phyloP scores from a whole-genome alignment of 2,329 filamentous ascomycete species.

The Aotearoamyces nothofagi region DNA sequence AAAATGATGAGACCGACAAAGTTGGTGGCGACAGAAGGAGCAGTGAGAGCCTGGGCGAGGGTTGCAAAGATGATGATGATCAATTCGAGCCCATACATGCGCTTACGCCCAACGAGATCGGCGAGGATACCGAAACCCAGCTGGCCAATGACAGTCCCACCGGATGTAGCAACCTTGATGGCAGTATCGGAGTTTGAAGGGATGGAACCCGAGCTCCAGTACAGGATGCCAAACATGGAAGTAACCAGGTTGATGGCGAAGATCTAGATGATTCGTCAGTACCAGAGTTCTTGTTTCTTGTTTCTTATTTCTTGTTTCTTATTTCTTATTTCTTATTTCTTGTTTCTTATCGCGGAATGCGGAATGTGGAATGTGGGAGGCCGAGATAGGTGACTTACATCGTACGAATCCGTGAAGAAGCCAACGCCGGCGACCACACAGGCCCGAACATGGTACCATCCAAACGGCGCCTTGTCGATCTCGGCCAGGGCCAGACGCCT shows the following conservation, averaged over 20 bases:
- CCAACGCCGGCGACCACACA: constrained; percentile 2
- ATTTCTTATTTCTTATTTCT: too few species aligned
- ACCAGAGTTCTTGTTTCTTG: neutral
- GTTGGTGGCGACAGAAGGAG: constrained; percentile 45
- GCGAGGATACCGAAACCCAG: constrained; percentile 66
- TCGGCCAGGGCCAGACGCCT: constrained; percentile 63
- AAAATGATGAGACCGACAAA: constrained; percentile 58
- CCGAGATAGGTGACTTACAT: neutral
- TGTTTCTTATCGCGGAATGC: too few species aligned
- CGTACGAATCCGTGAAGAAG: neutral
- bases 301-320: too few species aligned
- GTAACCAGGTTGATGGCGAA: constrained; percentile 18
- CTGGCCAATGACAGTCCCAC: constrained; percentile 72
- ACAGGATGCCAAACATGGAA: constrained; percentile 16
- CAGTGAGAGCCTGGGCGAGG: constrained; percentile 53
- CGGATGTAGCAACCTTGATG: constrained; percentile 74
- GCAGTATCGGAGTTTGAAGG: constrained; percentile 57
- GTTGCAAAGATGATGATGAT: constrained; percentile 71
- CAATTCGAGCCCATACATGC: constrained; percentile 65
- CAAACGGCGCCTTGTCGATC: constrained; percentile 65
- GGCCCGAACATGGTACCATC: constrained; percentile 68
- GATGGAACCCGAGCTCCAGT: constrained; percentile 32
- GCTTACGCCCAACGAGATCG: constrained; percentile 63
- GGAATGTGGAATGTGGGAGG: neutral
- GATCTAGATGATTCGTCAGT: constrained; percentile 1